These are phyloP conservation scores for Rutstroemia sp. DNA, from an alignment of 2,329 filamentous ascomycete genomes.

Conservation along the genomic window DNA sequence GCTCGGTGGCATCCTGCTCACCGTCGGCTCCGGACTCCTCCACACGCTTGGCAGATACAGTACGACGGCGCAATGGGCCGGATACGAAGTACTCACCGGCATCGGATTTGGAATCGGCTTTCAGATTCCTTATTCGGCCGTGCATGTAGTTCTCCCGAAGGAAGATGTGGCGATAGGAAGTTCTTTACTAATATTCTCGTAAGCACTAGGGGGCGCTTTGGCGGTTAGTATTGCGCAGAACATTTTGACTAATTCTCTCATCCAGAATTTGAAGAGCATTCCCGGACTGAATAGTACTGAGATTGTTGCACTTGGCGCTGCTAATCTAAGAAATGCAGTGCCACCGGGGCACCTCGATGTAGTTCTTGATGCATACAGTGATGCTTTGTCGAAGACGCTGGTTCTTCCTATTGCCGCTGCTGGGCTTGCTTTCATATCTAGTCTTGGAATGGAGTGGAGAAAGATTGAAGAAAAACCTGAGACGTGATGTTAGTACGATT, in stretches of 20 bases:
- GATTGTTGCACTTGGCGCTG: constrained; percentile 34
- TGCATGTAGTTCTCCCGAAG: constrained; percentile 39
- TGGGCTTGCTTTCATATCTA: background rate
- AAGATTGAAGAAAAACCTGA: too few species aligned
- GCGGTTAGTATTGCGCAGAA: background rate
- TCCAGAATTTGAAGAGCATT: constrained; percentile 11
- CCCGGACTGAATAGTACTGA: constrained; percentile 31
- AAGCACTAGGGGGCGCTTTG: background rate
- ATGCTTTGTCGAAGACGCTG: background rate
- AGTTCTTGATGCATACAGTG: background rate
- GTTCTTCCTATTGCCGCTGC: background rate
- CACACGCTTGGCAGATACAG: constrained; percentile 33
- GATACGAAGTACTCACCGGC: constrained; percentile 41
- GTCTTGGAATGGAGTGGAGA: background rate
- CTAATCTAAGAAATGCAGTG: constrained; percentile 13
- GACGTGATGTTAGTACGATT: too few species aligned
- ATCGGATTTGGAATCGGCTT: constrained; percentile 36
- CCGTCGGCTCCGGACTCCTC: background rate
- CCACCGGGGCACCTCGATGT: background rate
- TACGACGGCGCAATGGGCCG: constrained; percentile 39
- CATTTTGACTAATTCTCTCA: background rate
- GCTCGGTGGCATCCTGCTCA: constrained; percentile 24
- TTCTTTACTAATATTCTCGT: background rate
- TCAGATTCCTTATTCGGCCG: constrained; percentile 41
- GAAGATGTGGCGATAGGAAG: constrained; percentile 42